Base-by-base conservation (phyloP, 129 eudicot genomes). In the Scalesia atractyloides region DNA sequence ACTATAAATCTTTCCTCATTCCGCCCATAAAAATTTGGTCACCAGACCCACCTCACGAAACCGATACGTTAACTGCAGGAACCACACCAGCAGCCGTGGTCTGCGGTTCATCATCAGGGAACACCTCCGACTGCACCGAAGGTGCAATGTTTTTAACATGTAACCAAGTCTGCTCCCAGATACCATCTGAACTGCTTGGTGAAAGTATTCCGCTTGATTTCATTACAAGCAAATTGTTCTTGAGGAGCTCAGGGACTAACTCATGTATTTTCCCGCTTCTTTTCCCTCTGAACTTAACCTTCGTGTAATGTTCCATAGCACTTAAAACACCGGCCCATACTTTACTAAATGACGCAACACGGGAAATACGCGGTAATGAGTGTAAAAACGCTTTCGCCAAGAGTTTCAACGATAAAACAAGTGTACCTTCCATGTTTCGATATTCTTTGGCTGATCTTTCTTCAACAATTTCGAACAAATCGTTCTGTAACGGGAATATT, bases 111-210 rank as follows among this genome's bases (percentile, higher is more conserved):
- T 80, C 74, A 34, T 76, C 73, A 7, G 92, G 85, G 53, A 84
- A 86, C 30, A 84, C 86, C 87, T 89, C 90, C 14, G 58, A 71
- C 69, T 82, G 92, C 76, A 89, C 60, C 37, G 82, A 77, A 8
- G 96, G 92, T 18, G 86, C 75, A n/a, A 89, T 69, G 34, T 64
- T 82, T 22, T 86, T 84, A 66, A 89, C 86, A 61, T 84, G 89
- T 68, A 86, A 79, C 93, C 96, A 87, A 16, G 93, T 87, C 53
- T 80, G 76, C 56, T 90, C 80, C 96, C 96, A 90, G 4, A 90
- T 58, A 70, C 88, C 83, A 30, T 86, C 88, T 9, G 79, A 88
- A 4, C 78, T 81, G 14, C 46, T 75, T 9, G 83, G 90, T 13
- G 82, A 78, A 30, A 90, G 93, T 18, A 86, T 78, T 64, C 85